Percentiles rank a stretch among this genome's conserved stretches.
These are phyloP conservation scores for Fomitopsis pinicola DNA, from an alignment of 1,284 basidiomycete species.

Conservation along the genomic window DNA sequence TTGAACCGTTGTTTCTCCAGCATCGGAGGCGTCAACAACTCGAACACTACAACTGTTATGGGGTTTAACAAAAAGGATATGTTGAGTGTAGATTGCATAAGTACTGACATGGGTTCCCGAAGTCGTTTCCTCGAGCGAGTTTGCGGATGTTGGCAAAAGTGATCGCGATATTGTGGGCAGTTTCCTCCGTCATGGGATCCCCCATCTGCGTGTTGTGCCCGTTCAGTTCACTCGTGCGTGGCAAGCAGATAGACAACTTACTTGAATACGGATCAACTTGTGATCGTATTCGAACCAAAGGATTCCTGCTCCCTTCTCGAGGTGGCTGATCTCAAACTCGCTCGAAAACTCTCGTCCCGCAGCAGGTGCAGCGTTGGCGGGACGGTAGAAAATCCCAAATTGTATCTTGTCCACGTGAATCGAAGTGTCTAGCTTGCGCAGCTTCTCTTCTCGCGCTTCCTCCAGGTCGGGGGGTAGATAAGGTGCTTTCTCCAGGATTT, in stretches of 20 bases:
- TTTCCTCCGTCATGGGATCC: constrained; percentile 45
- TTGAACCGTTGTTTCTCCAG: constrained; percentile 57
- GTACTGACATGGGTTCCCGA: constrained; percentile 38
- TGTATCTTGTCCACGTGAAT: constrained; percentile 57
- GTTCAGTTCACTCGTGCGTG: background rate
- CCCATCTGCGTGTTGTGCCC: constrained; percentile 42
- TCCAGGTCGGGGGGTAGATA: constrained; percentile 60
- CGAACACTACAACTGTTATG: constrained; percentile 56
- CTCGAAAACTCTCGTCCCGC: constrained; percentile 54
- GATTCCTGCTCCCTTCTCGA: constrained; percentile 41
- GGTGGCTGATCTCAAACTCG: constrained; percentile 46
- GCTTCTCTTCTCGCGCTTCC: constrained; percentile 44
- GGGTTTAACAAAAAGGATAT: constrained; percentile 1
- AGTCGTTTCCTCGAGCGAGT: constrained; percentile 54
- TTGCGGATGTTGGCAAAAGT: constrained; percentile 54
- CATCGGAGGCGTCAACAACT: constrained; percentile 55
- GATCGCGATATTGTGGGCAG: constrained; percentile 47
- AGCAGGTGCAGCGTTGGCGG: constrained; percentile 25
- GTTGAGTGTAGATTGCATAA: constrained; percentile 4
- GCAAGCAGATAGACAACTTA: constrained; percentile 22
- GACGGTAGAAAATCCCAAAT: constrained; percentile 52
- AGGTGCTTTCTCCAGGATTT: constrained; percentile 43
- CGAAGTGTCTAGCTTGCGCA: constrained; percentile 38
- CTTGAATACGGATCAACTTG: constrained; percentile 57
- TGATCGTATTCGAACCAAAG: constrained; percentile 62